These are phyloP conservation scores for Alternaria arbusti DNA, from an alignment of 2,329 filamentous ascomycete genomes.

Conservation along the genomic window DNA sequence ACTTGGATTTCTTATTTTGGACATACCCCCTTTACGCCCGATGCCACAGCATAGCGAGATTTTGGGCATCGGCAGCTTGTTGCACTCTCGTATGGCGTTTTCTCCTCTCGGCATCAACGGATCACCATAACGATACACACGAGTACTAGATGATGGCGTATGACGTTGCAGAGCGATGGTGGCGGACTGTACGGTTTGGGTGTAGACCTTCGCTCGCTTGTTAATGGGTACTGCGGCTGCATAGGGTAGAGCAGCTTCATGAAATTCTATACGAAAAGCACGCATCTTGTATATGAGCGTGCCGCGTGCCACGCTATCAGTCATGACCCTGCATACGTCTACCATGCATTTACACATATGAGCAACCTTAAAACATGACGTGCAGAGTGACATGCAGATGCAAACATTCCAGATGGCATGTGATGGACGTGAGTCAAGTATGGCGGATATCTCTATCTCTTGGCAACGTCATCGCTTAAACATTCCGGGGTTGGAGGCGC, in stretches of 20 bases:
- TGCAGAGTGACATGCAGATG: background rate
- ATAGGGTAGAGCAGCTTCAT: slow-evolving; percentile 21
- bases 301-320: slow-evolving; percentile 27
- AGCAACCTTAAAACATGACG: background rate
- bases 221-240: slow-evolving; percentile 23
- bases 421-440: background rate
- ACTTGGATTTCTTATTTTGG: slow-evolving; percentile 30
- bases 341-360: background rate
- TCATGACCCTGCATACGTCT: background rate
- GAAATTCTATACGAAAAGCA: slow-evolving; percentile 30
- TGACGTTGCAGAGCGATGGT: slow-evolving; percentile 6
- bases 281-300: slow-evolving; percentile 34
- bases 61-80: slow-evolving; percentile 30
- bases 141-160: slow-evolving; percentile 32
- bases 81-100: slow-evolving; percentile 33
- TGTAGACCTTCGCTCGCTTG: slow-evolving; percentile 33
- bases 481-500: background rate
- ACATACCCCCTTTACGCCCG: slow-evolving; percentile 47
- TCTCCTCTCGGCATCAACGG: slow-evolving; percentile 23
- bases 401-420: background rate
- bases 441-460: background rate
- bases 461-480: slow-evolving; percentile 16
- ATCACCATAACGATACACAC: slow-evolving; percentile 25
- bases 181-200: slow-evolving; percentile 16
- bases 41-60: slow-evolving; percentile 45